A percentile compares a stretch with the other conserved stretches of the same genome.
Conservation (phyloP, 306 rosid genomes). For the Quercus cerris region DNA sequence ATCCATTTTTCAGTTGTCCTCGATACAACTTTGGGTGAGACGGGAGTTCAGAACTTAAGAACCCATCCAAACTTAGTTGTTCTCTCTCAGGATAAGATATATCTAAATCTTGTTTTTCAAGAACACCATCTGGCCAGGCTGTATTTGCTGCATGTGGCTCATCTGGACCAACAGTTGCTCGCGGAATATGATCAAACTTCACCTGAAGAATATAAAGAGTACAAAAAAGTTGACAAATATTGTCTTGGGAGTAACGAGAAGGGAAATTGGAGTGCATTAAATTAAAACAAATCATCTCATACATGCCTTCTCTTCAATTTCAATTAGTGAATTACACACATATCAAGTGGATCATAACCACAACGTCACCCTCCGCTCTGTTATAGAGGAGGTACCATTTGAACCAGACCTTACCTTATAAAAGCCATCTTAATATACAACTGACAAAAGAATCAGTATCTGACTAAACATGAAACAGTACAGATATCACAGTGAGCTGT, state of each 20-base stretch:
- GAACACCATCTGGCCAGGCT: slow-evolving; percentile 72
- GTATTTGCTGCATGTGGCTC: slow-evolving; percentile 96
- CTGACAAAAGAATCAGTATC: neutral
- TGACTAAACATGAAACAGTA: neutral
- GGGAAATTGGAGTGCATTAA: neutral
- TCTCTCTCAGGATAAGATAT: slow-evolving; percentile 48
- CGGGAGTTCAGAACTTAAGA: slow-evolving; percentile 69
- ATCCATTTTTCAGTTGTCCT: slow-evolving; percentile 79
- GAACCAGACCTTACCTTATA: neutral
- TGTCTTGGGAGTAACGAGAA: neutral
- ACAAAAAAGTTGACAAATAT: slow-evolving; percentile 6
- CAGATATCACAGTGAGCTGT: neutral
- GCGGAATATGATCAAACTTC: slow-evolving; percentile 41
- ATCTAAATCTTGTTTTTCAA: slow-evolving; percentile 67
- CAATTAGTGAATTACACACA: neutral
- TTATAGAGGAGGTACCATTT: neutral
- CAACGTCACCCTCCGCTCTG: neutral
- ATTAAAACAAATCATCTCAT: neutral
- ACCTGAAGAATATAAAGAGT: slow-evolving; percentile 26
- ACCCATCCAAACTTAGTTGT: slow-evolving; percentile 48
- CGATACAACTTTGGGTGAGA: slow-evolving; percentile 87
- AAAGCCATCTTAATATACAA: neutral
- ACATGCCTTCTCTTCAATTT: neutral
- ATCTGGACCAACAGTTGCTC: slow-evolving; percentile 85
- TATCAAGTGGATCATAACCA: neutral